These are phyloP conservation scores for Gynochthodes officinalis DNA, from an alignment of 257 asterid species.

Conservation along the genomic window DNA sequence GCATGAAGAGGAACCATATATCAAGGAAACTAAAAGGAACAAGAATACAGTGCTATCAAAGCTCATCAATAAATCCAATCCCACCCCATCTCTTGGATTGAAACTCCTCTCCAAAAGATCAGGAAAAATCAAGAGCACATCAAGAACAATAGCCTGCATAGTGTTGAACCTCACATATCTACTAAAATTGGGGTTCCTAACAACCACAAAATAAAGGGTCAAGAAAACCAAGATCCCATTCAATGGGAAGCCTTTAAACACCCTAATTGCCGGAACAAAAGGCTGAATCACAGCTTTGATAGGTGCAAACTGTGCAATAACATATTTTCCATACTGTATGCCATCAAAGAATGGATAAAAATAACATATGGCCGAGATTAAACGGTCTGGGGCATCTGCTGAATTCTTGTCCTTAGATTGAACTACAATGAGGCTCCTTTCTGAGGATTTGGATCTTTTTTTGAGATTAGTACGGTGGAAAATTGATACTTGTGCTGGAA, in stretches of 20 bases:
- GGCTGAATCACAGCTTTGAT: slow-evolving; percentile 71
- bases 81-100: slow-evolving; percentile 79
- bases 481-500: slow-evolving; percentile 12
- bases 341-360: slow-evolving; percentile 98
- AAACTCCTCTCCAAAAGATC: slow-evolving; percentile 85
- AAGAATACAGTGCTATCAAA: slow-evolving; percentile 92
- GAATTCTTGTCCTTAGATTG: slow-evolving; percentile 61
- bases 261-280: slow-evolving; percentile 73
- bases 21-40: slow-evolving; percentile 67
- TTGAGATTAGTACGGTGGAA: slow-evolving; percentile 17
- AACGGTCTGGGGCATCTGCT: slow-evolving; percentile 78
- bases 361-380: slow-evolving; percentile 81
- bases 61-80: slow-evolving; percentile 86
- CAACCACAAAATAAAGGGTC: slow-evolving; percentile 84
- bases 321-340: slow-evolving; percentile 81
- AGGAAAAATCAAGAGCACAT: slow-evolving; percentile 87
- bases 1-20: slow-evolving; percentile 81
- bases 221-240: slow-evolving; percentile 75
- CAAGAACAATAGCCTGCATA: slow-evolving; percentile 98
- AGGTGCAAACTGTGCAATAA: slow-evolving; percentile 75
- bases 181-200: slow-evolving; percentile 82
- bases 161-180: slow-evolving; percentile 92
- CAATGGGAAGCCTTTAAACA: slow-evolving; percentile 86
- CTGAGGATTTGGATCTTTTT: slow-evolving; percentile 17
- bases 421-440: slow-evolving; percentile 24